phyloP scores from a whole-genome alignment of 352 stramenopile species.

The Phytophthora quininea region DNA sequence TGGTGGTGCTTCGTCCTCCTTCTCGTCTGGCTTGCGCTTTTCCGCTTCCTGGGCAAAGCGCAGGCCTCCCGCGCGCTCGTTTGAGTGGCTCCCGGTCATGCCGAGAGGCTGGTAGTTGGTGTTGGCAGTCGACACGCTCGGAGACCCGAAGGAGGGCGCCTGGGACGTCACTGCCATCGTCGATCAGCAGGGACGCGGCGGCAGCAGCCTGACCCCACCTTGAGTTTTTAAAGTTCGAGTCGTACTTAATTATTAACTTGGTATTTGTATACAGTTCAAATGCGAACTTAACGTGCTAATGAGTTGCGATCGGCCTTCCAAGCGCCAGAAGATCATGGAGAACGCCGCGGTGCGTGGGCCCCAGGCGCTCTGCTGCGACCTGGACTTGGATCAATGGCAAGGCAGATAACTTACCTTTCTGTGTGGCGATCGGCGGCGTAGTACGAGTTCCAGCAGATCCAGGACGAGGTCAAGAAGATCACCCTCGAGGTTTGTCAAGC shows the following conservation, averaged over 20 bases:
- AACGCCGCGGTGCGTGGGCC: slow-evolving; percentile 45
- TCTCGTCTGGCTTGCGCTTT: slow-evolving; percentile 34
- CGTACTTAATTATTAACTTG: slow-evolving; percentile 10
- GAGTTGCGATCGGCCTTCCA: slow-evolving; percentile 37
- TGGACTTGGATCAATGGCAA: not conserved
- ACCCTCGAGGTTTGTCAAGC: slow-evolving; percentile 62
- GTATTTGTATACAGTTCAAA: not conserved
- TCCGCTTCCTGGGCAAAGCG: slow-evolving; percentile 64
- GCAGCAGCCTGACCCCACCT: slow-evolving; percentile 2
- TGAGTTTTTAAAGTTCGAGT: slow-evolving; percentile 24
- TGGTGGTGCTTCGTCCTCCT: slow-evolving; percentile 27
- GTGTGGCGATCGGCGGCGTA: slow-evolving; percentile 20
- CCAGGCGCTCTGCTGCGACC: not conserved
- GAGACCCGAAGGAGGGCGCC: slow-evolving; percentile 21
- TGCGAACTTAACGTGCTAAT: slow-evolving; percentile 26
- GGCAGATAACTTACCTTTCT: not conserved
- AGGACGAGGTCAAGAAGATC: slow-evolving; percentile 89
- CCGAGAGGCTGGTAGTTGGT: slow-evolving; percentile 20
- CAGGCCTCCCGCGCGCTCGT: slow-evolving; percentile 55
- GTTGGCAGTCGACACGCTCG: slow-evolving; percentile 10
- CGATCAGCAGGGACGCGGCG: not conserved
- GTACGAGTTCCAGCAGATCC: slow-evolving; percentile 87
- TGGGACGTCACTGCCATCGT: slow-evolving; percentile 42
- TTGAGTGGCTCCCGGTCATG: slow-evolving; percentile 11
- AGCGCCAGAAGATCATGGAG: slow-evolving; percentile 62